A percentile compares a stretch with the other conserved stretches of the same genome.
Conservation (phyloP, 352 stramenopile genomes). For the Elongisporangium undulatum region DNA sequence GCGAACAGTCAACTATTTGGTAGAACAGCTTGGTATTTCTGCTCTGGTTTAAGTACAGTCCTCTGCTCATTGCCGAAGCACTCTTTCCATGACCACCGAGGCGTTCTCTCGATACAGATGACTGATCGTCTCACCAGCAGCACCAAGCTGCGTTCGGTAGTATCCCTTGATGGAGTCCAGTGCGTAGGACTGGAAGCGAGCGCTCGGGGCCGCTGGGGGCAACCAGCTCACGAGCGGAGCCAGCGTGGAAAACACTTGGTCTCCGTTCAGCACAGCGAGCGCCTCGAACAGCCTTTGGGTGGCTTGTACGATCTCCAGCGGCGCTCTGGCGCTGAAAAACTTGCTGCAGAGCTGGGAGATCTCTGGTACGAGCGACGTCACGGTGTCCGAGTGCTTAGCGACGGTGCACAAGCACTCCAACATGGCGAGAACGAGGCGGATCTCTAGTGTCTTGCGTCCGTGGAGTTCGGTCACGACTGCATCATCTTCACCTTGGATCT, state of each 20-base stretch:
- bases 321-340: conserved; percentile 35
- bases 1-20: conserved; percentile 12
- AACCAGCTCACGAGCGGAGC: conserved; percentile 47
- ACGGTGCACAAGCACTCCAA: conserved; percentile 53
- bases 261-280: conserved; percentile 52
- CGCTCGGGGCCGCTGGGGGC: conserved; percentile 35
- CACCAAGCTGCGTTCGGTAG: conserved; percentile 13
- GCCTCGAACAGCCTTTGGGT: conserved; percentile 37
- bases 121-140: not conserved
- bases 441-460: conserved; percentile 47
- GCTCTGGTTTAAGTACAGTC: not conserved
- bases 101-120: conserved; percentile 25
- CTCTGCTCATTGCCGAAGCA: conserved; percentile 17
- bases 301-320: conserved; percentile 26
- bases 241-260: conserved; percentile 67
- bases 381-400: conserved; percentile 27
- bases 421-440: conserved; percentile 48
- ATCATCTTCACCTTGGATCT: not conserved
- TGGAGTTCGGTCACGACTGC: conserved; percentile 2
- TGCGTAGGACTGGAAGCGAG: conserved; percentile 31
- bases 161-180: conserved; percentile 22
- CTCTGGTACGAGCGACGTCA: conserved; percentile 59
- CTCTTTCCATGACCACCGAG: conserved; percentile 21
- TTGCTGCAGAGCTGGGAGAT: conserved; percentile 34
- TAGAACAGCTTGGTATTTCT: conserved; percentile 9